phyloP scores from a whole-genome alignment of 768 basidiomycete species.

The Dictyophora rubrovolvata region DNA sequence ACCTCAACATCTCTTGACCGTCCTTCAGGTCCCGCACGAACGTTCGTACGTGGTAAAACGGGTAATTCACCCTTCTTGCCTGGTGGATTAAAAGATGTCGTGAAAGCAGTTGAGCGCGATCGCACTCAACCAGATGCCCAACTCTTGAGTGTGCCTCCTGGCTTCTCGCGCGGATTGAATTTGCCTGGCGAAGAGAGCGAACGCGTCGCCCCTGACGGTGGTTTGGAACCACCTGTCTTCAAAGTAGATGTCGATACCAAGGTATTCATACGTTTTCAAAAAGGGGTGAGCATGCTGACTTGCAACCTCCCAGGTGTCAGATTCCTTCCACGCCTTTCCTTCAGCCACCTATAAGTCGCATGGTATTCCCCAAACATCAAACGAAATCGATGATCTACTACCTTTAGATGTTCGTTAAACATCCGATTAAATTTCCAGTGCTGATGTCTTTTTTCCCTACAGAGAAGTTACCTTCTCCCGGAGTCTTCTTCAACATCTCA shows the following conservation, averaged over 20 bases:
- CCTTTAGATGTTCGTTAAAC: background rate
- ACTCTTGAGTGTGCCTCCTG: constrained; percentile 69
- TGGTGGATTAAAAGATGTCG: constrained; percentile 73
- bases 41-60: constrained; percentile 90
- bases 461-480: constrained; percentile 54
- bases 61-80: constrained; percentile 91
- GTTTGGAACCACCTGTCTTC: no score
- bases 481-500: constrained; percentile 29
- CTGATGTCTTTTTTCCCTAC: background rate
- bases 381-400: background rate
- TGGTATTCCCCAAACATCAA: background rate
- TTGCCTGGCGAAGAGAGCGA: constrained; percentile 42
- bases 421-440: background rate
- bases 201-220: no score
- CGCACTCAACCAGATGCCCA: constrained; percentile 3
- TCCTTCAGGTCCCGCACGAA: constrained; percentile 66
- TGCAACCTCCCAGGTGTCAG: background rate
- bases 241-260: no score
- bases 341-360: background rate
- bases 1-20: constrained; percentile 82
- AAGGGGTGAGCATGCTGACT: no score
- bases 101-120: constrained; percentile 9
- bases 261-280: no score
- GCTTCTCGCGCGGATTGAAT: constrained; percentile 69
- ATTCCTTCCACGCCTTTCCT: background rate